Evolutionary conservation across 1,284 basidiomycete species (phyloP).

Genomic region (Moesziomyces antarcticus): DNA sequence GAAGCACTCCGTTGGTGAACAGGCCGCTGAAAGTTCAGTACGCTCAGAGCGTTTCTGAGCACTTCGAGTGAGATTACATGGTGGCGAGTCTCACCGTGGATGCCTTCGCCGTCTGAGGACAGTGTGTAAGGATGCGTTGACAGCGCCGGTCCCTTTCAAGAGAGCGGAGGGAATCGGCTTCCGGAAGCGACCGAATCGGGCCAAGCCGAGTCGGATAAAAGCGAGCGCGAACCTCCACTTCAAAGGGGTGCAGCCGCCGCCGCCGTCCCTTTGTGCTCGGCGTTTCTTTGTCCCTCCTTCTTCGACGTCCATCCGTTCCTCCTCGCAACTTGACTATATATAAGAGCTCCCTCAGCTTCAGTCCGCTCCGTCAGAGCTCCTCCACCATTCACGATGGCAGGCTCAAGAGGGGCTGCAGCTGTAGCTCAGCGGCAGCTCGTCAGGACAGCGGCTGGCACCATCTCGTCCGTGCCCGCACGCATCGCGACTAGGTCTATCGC

Average conservation of each 20-base stretch:
- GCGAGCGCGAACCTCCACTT: not conserved
- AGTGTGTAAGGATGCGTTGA: too few species aligned
- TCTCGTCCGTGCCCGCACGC: not conserved
- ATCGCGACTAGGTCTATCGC: constrained; percentile 5
- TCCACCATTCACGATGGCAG: not conserved
- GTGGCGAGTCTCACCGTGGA: too few species aligned
- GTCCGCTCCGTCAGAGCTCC: too few species aligned
- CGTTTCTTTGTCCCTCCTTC: not conserved
- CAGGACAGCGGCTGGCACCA: not conserved
- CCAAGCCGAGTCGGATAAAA: not conserved
- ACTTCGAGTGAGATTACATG: too few species aligned
- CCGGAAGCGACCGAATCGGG: not conserved
- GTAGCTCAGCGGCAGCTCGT: not conserved
- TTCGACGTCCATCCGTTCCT: not conserved
- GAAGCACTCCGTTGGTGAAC: too few species aligned
- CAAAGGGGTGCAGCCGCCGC: not conserved
- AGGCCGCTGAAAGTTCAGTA: too few species aligned
- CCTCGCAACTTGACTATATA: not conserved
- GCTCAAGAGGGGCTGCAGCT: not conserved
- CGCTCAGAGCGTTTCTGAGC: too few species aligned
- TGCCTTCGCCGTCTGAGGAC: too few species aligned
- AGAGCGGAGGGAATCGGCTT: not conserved
- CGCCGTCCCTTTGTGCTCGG: not conserved
- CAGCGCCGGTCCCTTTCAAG: too few species aligned
- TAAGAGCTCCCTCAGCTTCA: too few species aligned